These are phyloP conservation scores for Syncephalastrum contaminatum DNA, from an alignment of 371 early-diverging fungal species.

Conservation along the genomic window DNA sequence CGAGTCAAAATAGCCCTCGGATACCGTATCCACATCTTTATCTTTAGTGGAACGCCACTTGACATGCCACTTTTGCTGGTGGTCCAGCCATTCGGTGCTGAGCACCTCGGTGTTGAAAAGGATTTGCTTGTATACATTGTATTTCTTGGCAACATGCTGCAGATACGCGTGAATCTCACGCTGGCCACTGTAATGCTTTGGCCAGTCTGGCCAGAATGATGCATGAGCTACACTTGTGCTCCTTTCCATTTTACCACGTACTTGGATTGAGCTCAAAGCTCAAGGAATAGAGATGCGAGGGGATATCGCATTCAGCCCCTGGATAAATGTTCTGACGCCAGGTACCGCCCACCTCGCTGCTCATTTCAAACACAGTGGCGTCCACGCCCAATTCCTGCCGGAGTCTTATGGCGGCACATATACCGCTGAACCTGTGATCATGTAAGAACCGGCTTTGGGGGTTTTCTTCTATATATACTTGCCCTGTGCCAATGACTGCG, in stretches of 20 bases:
- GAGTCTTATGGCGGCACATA: constrained; percentile 57
- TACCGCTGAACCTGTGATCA: constrained; percentile 53
- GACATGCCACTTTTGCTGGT: constrained; percentile 48
- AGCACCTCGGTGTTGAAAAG: constrained; percentile 48
- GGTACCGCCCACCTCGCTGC: constrained; percentile 57
- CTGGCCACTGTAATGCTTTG: constrained; percentile 35
- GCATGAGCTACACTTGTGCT: no score
- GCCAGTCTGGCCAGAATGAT: constrained; percentile 41
- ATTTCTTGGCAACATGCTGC: constrained; percentile 44
- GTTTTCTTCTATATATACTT: background rate
- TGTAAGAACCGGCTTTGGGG: background rate
- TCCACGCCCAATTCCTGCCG: constrained; percentile 47
- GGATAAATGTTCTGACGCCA: constrained; percentile 66
- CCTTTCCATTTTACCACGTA: constrained; percentile 2
- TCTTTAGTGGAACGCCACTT: constrained; percentile 14
- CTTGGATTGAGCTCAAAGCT: constrained; percentile 48
- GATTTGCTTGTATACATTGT: constrained; percentile 46
- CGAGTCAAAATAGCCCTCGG: constrained; percentile 20
- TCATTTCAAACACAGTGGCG: constrained; percentile 55
- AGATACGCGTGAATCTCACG: constrained; percentile 55
- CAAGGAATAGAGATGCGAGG: constrained; percentile 55
- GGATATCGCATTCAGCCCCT: constrained; percentile 58
- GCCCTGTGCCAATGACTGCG: constrained; percentile 29
- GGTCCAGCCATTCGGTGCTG: constrained; percentile 41
- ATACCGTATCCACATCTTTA: background rate